Evolutionary conservation across 2,329 filamentous ascomycete genomes (phyloP).

Genomic region (Aureobasidium sp.): DNA sequence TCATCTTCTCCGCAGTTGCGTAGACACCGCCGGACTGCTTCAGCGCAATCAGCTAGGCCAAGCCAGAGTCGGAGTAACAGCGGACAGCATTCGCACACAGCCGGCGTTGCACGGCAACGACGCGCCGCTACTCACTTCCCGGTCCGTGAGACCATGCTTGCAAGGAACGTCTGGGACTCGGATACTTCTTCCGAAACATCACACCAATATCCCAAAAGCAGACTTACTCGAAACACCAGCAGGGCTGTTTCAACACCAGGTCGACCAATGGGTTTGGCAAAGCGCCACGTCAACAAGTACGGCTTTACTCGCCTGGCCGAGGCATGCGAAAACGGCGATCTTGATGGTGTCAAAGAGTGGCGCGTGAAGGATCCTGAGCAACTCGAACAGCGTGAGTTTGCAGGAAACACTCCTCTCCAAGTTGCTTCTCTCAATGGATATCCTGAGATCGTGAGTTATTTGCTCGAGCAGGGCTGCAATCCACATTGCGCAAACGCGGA

Average conservation of each 20-base stretch:
- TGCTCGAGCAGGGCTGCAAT: conserved; percentile 77
- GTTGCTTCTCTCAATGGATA: conserved; percentile 84
- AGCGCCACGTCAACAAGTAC: conserved; percentile 85
- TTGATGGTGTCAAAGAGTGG: conserved; percentile 67
- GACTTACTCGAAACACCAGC: conserved; percentile 45
- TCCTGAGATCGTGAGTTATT: conserved; percentile 75
- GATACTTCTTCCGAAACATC: conserved; percentile 39
- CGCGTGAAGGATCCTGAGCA: conserved; percentile 76
- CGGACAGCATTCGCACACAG: neutral
- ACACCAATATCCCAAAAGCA: conserved; percentile 53
- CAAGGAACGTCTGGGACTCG: conserved; percentile 47
- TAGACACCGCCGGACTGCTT: conserved; percentile 54
- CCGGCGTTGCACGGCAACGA: conserved; percentile 19
- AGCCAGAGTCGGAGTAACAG: conserved; percentile 35
- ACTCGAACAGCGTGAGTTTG: conserved; percentile 82
- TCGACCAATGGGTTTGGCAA: conserved; percentile 53
- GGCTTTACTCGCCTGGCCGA: conserved; percentile 86
- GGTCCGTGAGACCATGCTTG: conserved; percentile 22
- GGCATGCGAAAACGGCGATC: conserved; percentile 77
- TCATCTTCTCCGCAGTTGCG: conserved; percentile 54
- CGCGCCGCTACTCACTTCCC: conserved; percentile 44
- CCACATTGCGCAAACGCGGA: conserved; percentile 69
- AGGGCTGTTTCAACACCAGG: conserved; percentile 45
- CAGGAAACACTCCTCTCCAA: conserved; percentile 92
- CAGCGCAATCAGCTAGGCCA: conserved; percentile 53